Evolutionary conservation across 139 green algal genomes (phyloP).

Genomic region (Micractinium conductrix): DNA sequence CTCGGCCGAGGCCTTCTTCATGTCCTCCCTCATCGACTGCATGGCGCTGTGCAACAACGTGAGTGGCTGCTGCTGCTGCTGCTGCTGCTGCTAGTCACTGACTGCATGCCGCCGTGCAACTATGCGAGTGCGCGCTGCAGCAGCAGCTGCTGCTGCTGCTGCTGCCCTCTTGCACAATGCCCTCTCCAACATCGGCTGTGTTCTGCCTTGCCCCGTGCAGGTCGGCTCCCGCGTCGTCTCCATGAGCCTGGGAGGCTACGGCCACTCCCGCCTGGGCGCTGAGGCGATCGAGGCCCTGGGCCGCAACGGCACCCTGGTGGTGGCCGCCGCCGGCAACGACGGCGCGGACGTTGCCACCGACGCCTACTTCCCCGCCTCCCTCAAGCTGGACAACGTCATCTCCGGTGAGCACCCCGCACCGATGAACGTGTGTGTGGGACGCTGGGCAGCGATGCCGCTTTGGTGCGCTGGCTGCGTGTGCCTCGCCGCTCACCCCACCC

Average conservation of each 20-base stretch:
- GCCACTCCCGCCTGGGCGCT: not conserved
- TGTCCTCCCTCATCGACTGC: too few relatives aligned
- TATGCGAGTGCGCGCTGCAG: too few relatives aligned
- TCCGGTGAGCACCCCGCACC: too few relatives aligned
- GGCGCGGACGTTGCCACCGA: not conserved
- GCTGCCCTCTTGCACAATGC: not conserved
- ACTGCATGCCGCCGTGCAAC: not conserved
- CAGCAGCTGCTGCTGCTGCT: not conserved
- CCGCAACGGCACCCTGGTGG: not conserved
- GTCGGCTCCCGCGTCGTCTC: not conserved
- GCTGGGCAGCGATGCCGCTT: too few relatives aligned
- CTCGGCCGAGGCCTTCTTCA: too few relatives aligned
- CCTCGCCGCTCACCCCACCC: too few relatives aligned
- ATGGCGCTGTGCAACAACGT: not conserved
- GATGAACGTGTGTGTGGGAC: too few relatives aligned
- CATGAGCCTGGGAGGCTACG: not conserved
- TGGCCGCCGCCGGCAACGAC: not conserved
- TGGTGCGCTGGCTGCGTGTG: too few relatives aligned
- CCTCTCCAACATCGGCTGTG: too few relatives aligned
- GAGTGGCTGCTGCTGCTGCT: too few relatives aligned
- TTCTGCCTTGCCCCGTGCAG: too few relatives aligned
- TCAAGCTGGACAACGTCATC: not conserved
- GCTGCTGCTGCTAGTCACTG: too few relatives aligned
- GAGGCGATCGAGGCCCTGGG: not conserved
- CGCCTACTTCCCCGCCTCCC: not conserved